These are phyloP conservation scores for Parmelia sp. DNA, from an alignment of 495 filamentous ascomycete genomes.

Conservation along the genomic window DNA sequence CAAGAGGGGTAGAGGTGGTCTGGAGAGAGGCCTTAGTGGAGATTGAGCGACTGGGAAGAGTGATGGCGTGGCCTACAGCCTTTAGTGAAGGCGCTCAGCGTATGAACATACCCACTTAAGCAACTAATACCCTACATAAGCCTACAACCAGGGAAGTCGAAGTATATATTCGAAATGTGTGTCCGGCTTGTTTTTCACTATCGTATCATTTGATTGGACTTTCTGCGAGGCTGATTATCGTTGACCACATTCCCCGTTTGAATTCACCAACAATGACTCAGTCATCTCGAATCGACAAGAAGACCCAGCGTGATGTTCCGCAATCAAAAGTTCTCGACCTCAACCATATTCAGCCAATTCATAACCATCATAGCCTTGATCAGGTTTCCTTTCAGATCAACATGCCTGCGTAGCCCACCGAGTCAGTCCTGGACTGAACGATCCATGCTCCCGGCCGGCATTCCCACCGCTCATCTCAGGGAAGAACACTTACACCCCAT, in stretches of 20 bases:
- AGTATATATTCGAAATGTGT: background rate
- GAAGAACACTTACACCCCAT: constrained; percentile 38
- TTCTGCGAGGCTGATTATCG: background rate
- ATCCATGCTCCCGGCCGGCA: background rate
- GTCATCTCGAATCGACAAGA: background rate
- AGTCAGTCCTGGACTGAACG: constrained; percentile 7
- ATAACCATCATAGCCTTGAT: constrained; percentile 53
- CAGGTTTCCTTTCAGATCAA: constrained; percentile 48
- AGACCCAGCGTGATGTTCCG: background rate
- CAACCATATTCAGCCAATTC: constrained; percentile 42
- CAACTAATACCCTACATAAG: background rate
- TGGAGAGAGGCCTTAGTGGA: constrained; percentile 28
- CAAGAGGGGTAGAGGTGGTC: constrained; percentile 47
- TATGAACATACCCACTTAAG: background rate
- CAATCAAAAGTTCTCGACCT: constrained; percentile 25
- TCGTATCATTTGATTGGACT: background rate
- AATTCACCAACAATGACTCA: background rate
- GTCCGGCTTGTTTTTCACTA: background rate
- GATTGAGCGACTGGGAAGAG: background rate
- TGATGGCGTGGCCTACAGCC: background rate
- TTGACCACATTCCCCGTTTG: background rate
- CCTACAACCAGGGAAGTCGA: background rate
- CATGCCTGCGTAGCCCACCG: constrained; percentile 30
- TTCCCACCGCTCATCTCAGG: background rate
- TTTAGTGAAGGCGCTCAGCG: background rate